Percentiles rank a stretch among this genome's conserved stretches.
Evolutionary conservation across 495 filamentous ascomycete species (phyloP).

Genomic region (Gamarada debralockiae): DNA sequence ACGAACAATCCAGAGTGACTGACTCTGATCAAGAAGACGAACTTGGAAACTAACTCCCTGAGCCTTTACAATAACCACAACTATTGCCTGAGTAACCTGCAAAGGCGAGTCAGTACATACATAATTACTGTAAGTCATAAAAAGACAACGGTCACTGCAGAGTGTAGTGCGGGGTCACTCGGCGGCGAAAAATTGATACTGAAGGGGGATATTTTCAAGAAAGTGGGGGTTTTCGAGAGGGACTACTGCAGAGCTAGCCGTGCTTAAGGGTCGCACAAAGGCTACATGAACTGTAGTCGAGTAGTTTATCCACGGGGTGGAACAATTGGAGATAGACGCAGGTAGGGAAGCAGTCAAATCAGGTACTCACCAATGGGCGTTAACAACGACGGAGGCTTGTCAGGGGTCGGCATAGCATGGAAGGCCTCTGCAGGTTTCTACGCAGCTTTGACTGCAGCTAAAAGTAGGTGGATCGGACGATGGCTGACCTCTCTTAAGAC

Average conservation of each 20-base stretch:
- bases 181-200: background rate
- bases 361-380: constrained; percentile 25
- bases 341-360: background rate
- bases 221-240: background rate
- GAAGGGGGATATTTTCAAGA: background rate
- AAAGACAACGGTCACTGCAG: background rate
- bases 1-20: too few species aligned
- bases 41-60: background rate
- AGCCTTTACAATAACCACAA: constrained; percentile 18
- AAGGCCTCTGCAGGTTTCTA: background rate
- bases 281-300: constrained; percentile 13
- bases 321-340: constrained; percentile 16
- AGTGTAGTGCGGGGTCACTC: background rate
- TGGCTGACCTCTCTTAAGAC: too few species aligned
- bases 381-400: constrained; percentile 9
- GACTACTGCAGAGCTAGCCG: too few species aligned
- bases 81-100: constrained; percentile 22
- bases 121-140: background rate
- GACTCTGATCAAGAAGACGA: background rate
- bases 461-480: background rate
- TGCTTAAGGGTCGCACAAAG: background rate
- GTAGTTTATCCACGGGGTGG: constrained; percentile 20
- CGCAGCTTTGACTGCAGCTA: background rate
- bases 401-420: constrained; percentile 20
- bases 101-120: constrained; percentile 18